A percentile compares a stretch with the other conserved stretches of the same genome.
Conservation (phyloP, 108 stramenopile species). For the Schizochytrium sp. region DNA sequence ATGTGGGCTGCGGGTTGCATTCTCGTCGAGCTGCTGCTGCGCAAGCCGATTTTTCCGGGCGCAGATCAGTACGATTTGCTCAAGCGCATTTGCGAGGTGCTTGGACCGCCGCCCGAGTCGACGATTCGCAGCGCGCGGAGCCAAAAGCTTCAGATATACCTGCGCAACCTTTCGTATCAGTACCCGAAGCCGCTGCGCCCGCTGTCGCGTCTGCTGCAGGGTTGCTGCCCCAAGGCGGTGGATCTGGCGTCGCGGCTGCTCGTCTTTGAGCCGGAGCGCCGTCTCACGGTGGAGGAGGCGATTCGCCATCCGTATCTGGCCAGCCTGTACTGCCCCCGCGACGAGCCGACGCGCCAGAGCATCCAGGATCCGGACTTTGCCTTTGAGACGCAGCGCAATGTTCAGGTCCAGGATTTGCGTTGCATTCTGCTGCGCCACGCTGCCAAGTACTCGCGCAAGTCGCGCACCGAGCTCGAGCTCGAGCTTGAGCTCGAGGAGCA, state of each 20-base stretch:
- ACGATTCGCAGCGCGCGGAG: not conserved
- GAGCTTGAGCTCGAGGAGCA: not conserved
- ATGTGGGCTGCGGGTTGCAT: constrained; percentile 96
- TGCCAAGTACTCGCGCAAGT: not conserved
- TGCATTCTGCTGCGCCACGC: not conserved
- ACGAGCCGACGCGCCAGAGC: not conserved
- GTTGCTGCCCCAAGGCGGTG: not conserved
- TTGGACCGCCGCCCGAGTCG: constrained; percentile 60
- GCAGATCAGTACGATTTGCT: constrained; percentile 83
- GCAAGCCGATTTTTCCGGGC: constrained; percentile 84
- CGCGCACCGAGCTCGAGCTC: not conserved
- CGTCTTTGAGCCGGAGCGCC: not conserved
- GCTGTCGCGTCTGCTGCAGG: not conserved
- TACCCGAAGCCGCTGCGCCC: constrained; percentile 9
- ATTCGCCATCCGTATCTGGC: not conserved
- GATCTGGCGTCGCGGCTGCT: not conserved
- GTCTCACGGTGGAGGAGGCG: not conserved
- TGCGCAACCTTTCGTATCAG: not conserved
- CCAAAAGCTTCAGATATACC: not conserved
- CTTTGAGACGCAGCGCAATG: not conserved
- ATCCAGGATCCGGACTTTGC: constrained; percentile 11
- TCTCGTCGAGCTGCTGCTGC: constrained; percentile 78
- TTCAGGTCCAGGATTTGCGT: not conserved
- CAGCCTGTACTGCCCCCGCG: not conserved
- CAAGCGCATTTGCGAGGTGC: constrained; percentile 61